A percentile compares a stretch with the other conserved stretches of the same genome.
phyloP scores from a whole-genome alignment of 257 asterid genomes.

The Nicotiana obtusifolia region DNA sequence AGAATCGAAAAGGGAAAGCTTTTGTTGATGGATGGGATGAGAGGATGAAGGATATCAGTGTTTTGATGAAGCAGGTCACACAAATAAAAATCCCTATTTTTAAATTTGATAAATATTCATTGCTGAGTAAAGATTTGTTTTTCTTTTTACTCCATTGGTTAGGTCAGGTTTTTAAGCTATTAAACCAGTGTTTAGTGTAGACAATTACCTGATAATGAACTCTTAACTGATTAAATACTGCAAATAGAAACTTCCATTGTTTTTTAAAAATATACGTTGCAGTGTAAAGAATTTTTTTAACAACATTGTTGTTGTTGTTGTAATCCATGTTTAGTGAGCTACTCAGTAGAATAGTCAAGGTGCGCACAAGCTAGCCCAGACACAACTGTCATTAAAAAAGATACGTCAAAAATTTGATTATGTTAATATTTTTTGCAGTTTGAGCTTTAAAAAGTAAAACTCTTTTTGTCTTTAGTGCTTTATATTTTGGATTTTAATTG shows the following conservation, averaged over 20 bases:
- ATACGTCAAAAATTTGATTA: neutral
- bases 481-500: neutral
- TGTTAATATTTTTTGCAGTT: neutral
- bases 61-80: constrained; percentile 62
- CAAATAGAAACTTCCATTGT: no score
- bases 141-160: neutral
- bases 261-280: no score
- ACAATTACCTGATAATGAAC: neutral
- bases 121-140: neutral
- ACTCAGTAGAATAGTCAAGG: no score
- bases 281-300: no score
- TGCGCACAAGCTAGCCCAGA: no score
- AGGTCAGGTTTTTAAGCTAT: neutral
- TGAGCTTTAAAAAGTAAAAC: no score
- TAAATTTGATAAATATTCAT: neutral
- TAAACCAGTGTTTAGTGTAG: neutral
- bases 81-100: neutral
- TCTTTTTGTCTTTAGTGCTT: neutral
- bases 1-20: constrained; percentile 30
- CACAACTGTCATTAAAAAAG: no score
- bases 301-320: no score
- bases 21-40: constrained; percentile 57
- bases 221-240: neutral
- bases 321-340: neutral
- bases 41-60: constrained; percentile 43